Evolutionary conservation across 768 basidiomycete species (phyloP), one percentile per base, ranked within the genome.

Genomic region (Suillus subluteus): DNA sequence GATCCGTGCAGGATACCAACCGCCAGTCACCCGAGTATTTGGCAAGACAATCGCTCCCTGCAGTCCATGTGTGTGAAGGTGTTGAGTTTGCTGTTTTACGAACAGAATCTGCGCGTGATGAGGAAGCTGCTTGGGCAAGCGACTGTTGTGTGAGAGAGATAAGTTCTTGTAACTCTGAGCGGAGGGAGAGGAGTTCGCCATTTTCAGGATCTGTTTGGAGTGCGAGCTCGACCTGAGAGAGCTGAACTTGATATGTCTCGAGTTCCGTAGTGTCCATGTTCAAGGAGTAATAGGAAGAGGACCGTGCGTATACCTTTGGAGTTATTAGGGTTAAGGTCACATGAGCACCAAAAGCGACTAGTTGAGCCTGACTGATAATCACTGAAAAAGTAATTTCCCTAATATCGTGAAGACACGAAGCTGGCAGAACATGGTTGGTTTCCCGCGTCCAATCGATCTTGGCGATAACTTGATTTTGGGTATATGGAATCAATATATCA

Each of bases 1-100:
- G 79, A 97, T 93, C 35, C 93, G 88, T 48, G 94, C 95, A 50
- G 95, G 91, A 76, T 96, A 96, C 88, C 91, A 96, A 67, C 82
- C 81, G 52, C 91, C 90, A 77, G n/a, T 96, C 95, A 46, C 85
- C 87, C 11, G 92, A 91, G 80, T 94, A 96, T 78, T 91, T 92
- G 35, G 93, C 93, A 35, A 94, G 81, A 73, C 91, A 92, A 68
- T 96, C 94, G 73, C 92, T 92, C 12, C 95, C 95, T 48, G 93
- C 91, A 16, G 84, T 83, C 88, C 89, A 93, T n/a, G 82, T 78
- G 63, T 86, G 82, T 7, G 82, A 74, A 30, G 89, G 83, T 0
- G 84, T 82, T 6, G 86, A 75, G 15, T 82, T 76, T 12, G 83
- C 72, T 32, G 84, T 73, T 78, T 90, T 91, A 67, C 88, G 86